Base-by-base conservation (phyloP, 306 rosid genomes). In the Potentilla sterilis region DNA sequence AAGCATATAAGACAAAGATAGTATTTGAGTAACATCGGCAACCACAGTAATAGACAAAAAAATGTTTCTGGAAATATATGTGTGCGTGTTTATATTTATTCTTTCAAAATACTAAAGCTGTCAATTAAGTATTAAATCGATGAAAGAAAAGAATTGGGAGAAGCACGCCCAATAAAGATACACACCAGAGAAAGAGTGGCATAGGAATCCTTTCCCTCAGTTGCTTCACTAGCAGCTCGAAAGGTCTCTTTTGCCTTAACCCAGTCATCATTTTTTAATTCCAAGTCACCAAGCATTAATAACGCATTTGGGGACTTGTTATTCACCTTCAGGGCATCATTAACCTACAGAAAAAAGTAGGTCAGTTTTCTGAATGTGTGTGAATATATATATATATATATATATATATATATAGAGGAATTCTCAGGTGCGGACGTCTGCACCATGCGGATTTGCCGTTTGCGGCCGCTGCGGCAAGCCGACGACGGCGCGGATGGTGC, bases 211-310 rank as follows among this genome's bases (percentile, higher is more conserved):
- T 92, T 96, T 79, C 97, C 99, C 65, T 90, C 98, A 10, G 99
- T 90, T 71, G 93, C 96, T 73, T 96, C 99, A 83, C 96, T 87
- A 54, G 99, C 98, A 74, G 97, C 92, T 61, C 99, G 89, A 40
- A 92, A 89, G 73, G 99, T 92, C 86, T 95, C 99, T 82, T 96
- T 96, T 75, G 99, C 98, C 89, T 91, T 92, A 32, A 96, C 99
- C 99, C 98, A 96, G 82, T 96, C 98, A 75, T 96, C 99, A 84
- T 89, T 96, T 85, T 89, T 96, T 76, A 96, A 83, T 86, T 96
- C 97, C 89, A 96, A 83, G 82, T 96, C 99, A 48, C 98, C 99
- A 81, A 96, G 93, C 99, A 96, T 90, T 70, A 96, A 89, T 74
- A 96, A 83, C 35, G 97, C 99, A 79, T 92, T 96, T 72, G 99